Base-by-base conservation (phyloP, 2,329 filamentous ascomycete genomes). In the Neopestalotiopsis clavispora region DNA sequence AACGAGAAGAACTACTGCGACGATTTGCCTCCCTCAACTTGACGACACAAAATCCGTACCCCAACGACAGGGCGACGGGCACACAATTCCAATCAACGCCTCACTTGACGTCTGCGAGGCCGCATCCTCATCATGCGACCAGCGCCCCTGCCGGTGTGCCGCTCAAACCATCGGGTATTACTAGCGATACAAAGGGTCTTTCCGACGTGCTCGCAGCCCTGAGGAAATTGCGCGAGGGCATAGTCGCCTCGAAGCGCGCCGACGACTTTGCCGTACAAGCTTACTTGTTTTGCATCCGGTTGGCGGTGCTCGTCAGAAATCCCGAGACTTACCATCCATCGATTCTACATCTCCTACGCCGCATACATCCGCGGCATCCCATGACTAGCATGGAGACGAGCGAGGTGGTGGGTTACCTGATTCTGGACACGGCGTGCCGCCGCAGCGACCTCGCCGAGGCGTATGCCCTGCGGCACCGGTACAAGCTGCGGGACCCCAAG, bases 261-360 rank as follows among this genome's bases (percentile, higher is more conserved):
- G 93, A 97, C 77, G 85, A 89, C 66, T 99, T 99, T 80, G 91
- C 95, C 1, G 90, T 92, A n/a, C 91, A 94, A 74, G 93, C 91
- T 17, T 97, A 98, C 81, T 90, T 97, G 71, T 98, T 98, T 84
- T 94, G 93, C 75, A 93, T 97, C 74, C 92, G 95, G 67, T 86
- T 95, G 32, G 91, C 93, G 30, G 91, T 99, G 71, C 87, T 97
- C 42, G 90, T 92, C 68, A 90, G 91, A 72, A 91, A 97, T 74
- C 92, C 92, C 74, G 94, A 97, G 74, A 94, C 94, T 1, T 99
- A 98, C 79, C 92, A 95, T 72, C 94, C 95, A 0, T 94, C 95
- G 1, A 88, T 98, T 28, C 87, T 92, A 52, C 90, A 97, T 74
- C 87, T 98, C 2, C 84, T 99, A 13, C 87, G 90, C 59, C 82